Evolutionary conservation across 1,284 basidiomycete genomes (phyloP), one percentile per base, ranked within the genome.

Genomic region (Irpex sp.): DNA sequence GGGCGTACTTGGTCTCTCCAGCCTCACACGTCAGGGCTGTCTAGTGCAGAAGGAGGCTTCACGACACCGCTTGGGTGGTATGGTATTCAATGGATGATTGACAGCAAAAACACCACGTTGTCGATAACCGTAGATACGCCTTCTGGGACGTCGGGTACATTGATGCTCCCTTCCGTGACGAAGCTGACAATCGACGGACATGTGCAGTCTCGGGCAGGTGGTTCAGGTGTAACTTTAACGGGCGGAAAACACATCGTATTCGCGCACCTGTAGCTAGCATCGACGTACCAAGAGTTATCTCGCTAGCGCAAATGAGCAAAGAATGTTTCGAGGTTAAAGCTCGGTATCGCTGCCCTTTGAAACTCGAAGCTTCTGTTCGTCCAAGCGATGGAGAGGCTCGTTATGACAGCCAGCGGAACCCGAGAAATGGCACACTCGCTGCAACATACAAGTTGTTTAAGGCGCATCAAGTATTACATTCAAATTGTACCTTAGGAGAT

Each of bases 51-150:
- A 68, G 80, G 80, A 6, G 78, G 79, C 0, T 79, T 80, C 63
- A 75, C 75, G 67, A 83, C 81, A 11, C 68, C 72, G 13, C 71
- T 80, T 34, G 78, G 79, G 19, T 81, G 78, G 78, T 78, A 74
- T 68, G 73, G 79, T 62, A 73, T 73, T 15, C 68, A 76, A 71
- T 76, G 78, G 79, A 5, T 52, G 44, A 56, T 56, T 0, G 17
- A 8, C 9, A 15, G 49, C 8, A 59, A 40, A 9, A 58, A 58
- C 57, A 58, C 6, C 31, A 56, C 54, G 11, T 60, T 65, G 19
- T 11, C 19, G 26, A 57, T 65, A 17, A 34, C 3, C 11, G 21
- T 65, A 2, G 52, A 60, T 13, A 36, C 52, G 4, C 64, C 64
- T 7, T 6, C n/a, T 4, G 64, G 49, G 2, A 65, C 64, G 2